Percentiles rank a stretch among this genome's conserved stretches.
phyloP scores from a whole-genome alignment of 257 asterid species.

The Fraxinus americana region DNA sequence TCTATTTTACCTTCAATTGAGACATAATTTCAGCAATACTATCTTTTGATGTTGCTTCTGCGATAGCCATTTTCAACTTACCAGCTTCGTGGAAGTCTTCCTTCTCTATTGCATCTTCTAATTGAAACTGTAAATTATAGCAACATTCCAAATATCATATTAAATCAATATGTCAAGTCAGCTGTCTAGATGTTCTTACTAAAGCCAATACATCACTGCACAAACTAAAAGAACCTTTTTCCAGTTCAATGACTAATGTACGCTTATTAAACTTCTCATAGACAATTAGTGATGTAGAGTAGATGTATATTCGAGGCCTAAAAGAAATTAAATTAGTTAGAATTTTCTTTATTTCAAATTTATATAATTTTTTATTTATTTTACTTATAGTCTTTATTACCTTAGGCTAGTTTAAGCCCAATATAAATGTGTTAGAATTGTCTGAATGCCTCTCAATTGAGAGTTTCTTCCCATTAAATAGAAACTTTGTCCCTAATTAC shows the following conservation, averaged over 20 bases:
- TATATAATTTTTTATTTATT: too few species aligned
- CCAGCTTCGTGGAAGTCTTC: constrained; percentile 92
- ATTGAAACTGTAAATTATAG: constrained; percentile 65
- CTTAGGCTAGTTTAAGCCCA: neutral
- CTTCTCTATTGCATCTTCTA: constrained; percentile 87
- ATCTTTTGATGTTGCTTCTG: constrained; percentile 76
- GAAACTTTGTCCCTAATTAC: too few species aligned
- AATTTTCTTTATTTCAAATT: neutral
- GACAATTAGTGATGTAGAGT: neutral
- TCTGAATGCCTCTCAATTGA: too few species aligned
- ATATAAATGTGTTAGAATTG: neutral
- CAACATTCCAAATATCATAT: constrained; percentile 15
- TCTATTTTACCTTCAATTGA: constrained; percentile 58
- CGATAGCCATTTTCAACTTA: constrained; percentile 64
- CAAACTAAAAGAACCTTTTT: neutral
- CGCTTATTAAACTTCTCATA: neutral
- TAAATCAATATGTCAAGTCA: neutral
- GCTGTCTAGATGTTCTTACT: constrained; percentile 10
- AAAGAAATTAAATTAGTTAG: neutral
- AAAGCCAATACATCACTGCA: constrained; percentile 1
- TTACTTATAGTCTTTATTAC: too few species aligned
- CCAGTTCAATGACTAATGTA: neutral
- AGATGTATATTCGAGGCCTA: neutral
- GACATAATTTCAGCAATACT: constrained; percentile 76
- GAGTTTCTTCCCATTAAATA: too few species aligned